Conservation (phyloP, 768 basidiomycete genomes). For the Myochromella boudieri region DNA sequence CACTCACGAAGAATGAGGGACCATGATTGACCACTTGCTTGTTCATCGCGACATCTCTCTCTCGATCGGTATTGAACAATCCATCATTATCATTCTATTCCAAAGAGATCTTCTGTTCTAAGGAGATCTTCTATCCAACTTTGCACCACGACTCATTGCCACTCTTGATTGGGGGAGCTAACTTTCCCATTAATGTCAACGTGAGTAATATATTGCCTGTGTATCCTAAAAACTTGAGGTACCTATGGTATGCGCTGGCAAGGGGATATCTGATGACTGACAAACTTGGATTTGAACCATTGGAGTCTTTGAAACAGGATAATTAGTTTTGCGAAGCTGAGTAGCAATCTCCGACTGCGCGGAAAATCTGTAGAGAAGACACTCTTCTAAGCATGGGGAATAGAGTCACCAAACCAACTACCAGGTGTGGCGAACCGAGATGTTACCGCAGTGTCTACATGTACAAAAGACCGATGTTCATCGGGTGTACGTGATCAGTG, state of each 20-base stretch:
- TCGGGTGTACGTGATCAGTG: too few relatives aligned
- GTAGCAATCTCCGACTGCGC: not conserved
- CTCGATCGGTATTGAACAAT: not conserved
- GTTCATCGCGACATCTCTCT: not conserved
- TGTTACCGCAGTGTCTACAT: slow-evolving; percentile 4
- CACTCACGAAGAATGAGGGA: slow-evolving; percentile 10
- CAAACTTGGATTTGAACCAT: too few relatives aligned
- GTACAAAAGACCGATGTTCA: too few relatives aligned
- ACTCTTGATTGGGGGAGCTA: slow-evolving; percentile 4
- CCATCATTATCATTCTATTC: not conserved
- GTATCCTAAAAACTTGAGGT: too few relatives aligned
- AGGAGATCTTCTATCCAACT: too few relatives aligned
- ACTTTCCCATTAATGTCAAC: not conserved
- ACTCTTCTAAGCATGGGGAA: not conserved
- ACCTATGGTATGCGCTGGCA: too few relatives aligned
- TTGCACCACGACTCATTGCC: slow-evolving; percentile 7
- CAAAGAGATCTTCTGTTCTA: too few relatives aligned
- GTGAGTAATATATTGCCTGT: too few relatives aligned
- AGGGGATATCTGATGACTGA: too few relatives aligned
- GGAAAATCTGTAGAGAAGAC: too few relatives aligned
- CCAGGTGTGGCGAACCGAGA: slow-evolving; percentile 4
- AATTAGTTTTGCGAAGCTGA: not conserved
- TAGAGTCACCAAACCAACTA: not conserved
- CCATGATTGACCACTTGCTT: slow-evolving; percentile 12
- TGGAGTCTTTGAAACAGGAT: slow-evolving; percentile 4